Conservation (phyloP, 208 protist genomes). For the Crithidia thermophila region DNA sequence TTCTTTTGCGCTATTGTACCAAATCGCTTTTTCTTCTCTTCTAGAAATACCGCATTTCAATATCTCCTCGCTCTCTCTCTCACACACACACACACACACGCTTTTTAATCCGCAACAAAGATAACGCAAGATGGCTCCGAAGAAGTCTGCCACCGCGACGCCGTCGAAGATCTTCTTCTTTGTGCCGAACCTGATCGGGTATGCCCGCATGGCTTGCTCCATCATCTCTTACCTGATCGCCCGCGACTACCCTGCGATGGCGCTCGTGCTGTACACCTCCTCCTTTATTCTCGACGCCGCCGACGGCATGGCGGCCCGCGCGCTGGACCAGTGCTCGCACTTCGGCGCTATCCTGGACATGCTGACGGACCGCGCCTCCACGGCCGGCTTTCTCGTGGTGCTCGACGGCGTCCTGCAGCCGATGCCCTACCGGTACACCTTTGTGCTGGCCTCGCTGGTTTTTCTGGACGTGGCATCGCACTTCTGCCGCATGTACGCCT, state of each 20-base stretch:
- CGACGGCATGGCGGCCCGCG: slow-evolving; percentile 91
- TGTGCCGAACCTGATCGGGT: slow-evolving; percentile 95
- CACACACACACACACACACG: slow-evolving; percentile 10
- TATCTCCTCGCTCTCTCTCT: neutral
- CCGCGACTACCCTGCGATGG: slow-evolving; percentile 64
- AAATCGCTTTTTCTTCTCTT: slow-evolving; percentile 18
- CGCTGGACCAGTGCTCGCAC: slow-evolving; percentile 85
- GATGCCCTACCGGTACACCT: slow-evolving; percentile 57
- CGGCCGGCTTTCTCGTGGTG: slow-evolving; percentile 88
- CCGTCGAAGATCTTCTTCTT: slow-evolving; percentile 61
- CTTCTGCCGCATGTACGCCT: slow-evolving; percentile 94
- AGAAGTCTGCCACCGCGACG: slow-evolving; percentile 9
- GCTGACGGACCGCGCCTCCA: slow-evolving; percentile 93
- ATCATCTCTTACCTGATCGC: slow-evolving; percentile 76
- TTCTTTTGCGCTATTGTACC: too few relatives aligned
- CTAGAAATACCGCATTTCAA: neutral
- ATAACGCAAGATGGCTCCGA: slow-evolving; percentile 18
- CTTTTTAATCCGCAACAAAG: neutral
- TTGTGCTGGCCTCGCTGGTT: slow-evolving; percentile 66
- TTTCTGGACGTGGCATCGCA: slow-evolving; percentile 94
- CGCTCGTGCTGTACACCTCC: slow-evolving; percentile 75
- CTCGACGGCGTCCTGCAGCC: slow-evolving; percentile 78
- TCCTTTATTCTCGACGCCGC: slow-evolving; percentile 90
- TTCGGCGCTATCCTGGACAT: slow-evolving; percentile 96
- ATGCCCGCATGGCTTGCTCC: slow-evolving; percentile 71